Conservation (phyloP, 345 rosid genomes). For the Melaleuca quinquenervia region DNA sequence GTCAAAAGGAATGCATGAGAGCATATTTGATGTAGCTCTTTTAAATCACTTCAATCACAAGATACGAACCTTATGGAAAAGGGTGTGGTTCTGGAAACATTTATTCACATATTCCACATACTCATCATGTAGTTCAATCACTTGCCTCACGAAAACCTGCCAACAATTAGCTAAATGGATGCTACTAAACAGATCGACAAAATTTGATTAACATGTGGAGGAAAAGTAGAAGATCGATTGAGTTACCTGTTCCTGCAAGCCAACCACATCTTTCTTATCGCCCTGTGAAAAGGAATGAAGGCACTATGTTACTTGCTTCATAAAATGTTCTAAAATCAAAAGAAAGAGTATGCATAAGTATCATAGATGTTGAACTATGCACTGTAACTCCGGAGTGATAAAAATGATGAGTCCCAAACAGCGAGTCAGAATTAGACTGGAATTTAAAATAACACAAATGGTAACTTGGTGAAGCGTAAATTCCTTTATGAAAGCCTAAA, state of each 20-base stretch:
- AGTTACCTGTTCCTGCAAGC: constrained; percentile 73
- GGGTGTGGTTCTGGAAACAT: constrained; percentile 63
- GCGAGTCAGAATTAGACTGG: not conserved
- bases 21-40: too few species aligned
- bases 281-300: constrained; percentile 20
- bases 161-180: not conserved
- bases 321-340: not conserved
- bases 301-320: not conserved
- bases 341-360: not conserved
- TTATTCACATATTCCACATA: constrained; percentile 56
- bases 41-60: too few species aligned
- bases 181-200: too few species aligned
- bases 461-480: not conserved
- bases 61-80: constrained; percentile 48
- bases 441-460: not conserved
- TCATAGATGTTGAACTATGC: not conserved
- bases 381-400: not conserved
- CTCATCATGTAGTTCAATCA: constrained; percentile 72
- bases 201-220: not conserved
- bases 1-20: too few species aligned
- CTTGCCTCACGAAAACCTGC: constrained; percentile 70
- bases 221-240: not conserved
- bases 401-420: not conserved
- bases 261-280: constrained; percentile 33
- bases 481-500: not conserved